A percentile compares a stretch with the other conserved stretches of the same genome.
phyloP scores from a whole-genome alignment of 305 asterid genomes.

The Vinca major region DNA sequence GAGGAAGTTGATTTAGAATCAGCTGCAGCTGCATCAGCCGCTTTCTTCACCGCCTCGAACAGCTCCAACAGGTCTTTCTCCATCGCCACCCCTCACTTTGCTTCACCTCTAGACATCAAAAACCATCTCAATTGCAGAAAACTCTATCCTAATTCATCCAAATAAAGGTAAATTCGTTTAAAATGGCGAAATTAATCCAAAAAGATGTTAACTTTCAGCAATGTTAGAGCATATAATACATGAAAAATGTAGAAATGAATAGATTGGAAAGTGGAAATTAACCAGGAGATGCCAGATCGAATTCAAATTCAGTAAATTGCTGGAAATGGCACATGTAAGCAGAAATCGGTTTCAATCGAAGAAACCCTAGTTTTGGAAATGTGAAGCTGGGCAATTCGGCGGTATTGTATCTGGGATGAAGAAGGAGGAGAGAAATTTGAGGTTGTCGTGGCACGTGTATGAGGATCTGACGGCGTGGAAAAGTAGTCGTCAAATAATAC shows the following conservation, averaged over 20 bases:
- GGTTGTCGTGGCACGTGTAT: slow-evolving; percentile 30
- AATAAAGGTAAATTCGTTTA: background rate
- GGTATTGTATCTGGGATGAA: slow-evolving; percentile 1
- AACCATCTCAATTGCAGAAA: background rate
- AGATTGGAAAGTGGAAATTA: background rate
- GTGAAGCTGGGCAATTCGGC: background rate
- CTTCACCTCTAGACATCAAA: slow-evolving; percentile 5
- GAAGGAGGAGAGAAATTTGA: slow-evolving; percentile 17
- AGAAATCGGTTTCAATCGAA: slow-evolving; percentile 6
- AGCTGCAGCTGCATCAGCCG: slow-evolving; percentile 56
- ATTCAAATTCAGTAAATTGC: slow-evolving; percentile 5
- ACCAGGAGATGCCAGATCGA: slow-evolving; percentile 17
- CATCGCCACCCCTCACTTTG: slow-evolving; percentile 32
- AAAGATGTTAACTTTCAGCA: background rate
- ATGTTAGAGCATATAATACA: background rate
- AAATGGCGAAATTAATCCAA: background rate
- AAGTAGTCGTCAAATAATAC: too few species aligned
- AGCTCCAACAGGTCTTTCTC: slow-evolving; percentile 78
- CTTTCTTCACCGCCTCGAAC: slow-evolving; percentile 65
- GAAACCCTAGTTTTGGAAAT: slow-evolving; percentile 21
- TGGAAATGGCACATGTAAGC: slow-evolving; percentile 7
- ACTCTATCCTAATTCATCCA: background rate
- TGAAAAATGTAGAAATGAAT: background rate
- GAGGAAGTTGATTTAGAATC: slow-evolving; percentile 29
- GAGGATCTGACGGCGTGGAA: slow-evolving; percentile 26